Percentiles rank a stretch among this genome's conserved stretches.
phyloP scores from a whole-genome alignment of 495 filamentous ascomycete genomes.

The Amorphotheca resinae region DNA sequence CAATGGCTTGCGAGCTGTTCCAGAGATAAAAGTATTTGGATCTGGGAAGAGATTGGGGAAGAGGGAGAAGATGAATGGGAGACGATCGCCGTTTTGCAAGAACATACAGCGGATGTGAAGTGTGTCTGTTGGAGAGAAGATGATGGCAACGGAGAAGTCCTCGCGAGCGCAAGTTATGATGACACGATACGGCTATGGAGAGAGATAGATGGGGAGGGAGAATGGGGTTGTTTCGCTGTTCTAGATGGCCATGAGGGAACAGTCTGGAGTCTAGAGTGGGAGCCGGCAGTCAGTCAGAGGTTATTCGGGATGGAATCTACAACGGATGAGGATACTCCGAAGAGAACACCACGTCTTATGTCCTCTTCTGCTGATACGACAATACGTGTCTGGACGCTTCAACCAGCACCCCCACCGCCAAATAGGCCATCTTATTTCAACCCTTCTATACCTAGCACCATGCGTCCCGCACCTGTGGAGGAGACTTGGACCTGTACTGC shows the following conservation, averaged over 20 bases:
- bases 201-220: slow-evolving; percentile 65
- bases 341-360: slow-evolving; percentile 45
- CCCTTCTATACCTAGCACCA: slow-evolving; percentile 61
- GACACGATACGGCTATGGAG: slow-evolving; percentile 80
- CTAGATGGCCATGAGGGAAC: slow-evolving; percentile 66
- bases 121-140: slow-evolving; percentile 81
- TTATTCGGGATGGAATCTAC: slow-evolving; percentile 3
- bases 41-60: slow-evolving; percentile 80
- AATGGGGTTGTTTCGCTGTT: slow-evolving; percentile 84
- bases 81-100: slow-evolving; percentile 61
- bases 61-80: slow-evolving; percentile 22
- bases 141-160: slow-evolving; percentile 46
- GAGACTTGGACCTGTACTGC: slow-evolving; percentile 73
- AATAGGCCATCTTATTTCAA: slow-evolving; percentile 23
- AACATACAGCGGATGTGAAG: slow-evolving; percentile 92
- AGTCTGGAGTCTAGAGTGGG: slow-evolving; percentile 84
- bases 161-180: slow-evolving; percentile 84
- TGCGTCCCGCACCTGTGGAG: slow-evolving; percentile 52
- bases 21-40: slow-evolving; percentile 93
- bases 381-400: slow-evolving; percentile 59
- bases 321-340: background rate
- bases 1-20: slow-evolving; percentile 79
- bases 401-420: slow-evolving; percentile 24
- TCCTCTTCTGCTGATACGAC: slow-evolving; percentile 71
- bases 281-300: slow-evolving; percentile 33